Evolutionary conservation across 1,284 basidiomycete species (phyloP), one percentile per base, ranked within the genome.

Genomic region (Heterobasidion parviporum): DNA sequence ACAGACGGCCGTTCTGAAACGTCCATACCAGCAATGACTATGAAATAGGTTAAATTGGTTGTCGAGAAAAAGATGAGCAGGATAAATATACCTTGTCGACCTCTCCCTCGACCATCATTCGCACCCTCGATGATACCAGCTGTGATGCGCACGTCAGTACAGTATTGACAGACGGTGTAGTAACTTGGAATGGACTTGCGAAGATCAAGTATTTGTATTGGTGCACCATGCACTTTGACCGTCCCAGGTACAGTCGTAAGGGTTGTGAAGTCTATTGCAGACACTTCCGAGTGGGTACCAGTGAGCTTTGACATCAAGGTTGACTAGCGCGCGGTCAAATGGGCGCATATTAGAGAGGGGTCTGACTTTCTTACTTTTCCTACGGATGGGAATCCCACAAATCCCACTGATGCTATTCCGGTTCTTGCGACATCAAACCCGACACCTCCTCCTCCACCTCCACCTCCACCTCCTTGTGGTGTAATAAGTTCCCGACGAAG

Each of bases 41-140:
- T 1, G 41, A 34, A 38, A 36, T 15, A 44, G 48, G 34, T 26
- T 50, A 54, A 18, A 56, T 49, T 41, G 36, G 10, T 57, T 54
- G 57, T 48, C 45, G 46, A 52, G 55, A 14, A 57, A 44, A 44
- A 34, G 20, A 35, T 36, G 8, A 36, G 52, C 38, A 55, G 44
- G 14, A 18, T 8, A 35, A 35, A 71, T 77, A 58, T 64, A 79
- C 87, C 96, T 81, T 99, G 97, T 65, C 92, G 85, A 80, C 97
- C 97, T 79, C 97, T 81, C 74, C 97, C 97, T 72, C 94, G 89
- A 61, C 96, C 96, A 67, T 99, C 97, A 68, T 96, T 96, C 36
- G 97, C 97, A 64, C 97, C 97, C 72, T 99, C 97, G 62, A 99
- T 99, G 62, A 99, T 99, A 80, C 96, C 96, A 60, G 93, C 89